Conservation (phyloP, 208 protist species). For the Wallacemonas sp. region DNA sequence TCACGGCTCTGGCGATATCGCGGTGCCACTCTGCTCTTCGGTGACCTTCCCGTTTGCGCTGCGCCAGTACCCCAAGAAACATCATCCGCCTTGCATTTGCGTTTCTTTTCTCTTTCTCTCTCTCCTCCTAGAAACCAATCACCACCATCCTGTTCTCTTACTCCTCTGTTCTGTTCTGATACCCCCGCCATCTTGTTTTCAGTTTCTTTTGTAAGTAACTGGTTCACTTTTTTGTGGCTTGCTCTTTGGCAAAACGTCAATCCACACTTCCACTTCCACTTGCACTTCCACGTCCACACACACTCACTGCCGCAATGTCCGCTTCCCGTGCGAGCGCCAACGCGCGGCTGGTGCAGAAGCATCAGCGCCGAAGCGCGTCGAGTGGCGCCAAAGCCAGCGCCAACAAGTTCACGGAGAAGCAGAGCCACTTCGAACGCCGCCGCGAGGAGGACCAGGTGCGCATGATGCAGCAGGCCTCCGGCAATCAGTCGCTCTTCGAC, state of each 20-base stretch:
- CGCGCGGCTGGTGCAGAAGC: slow-evolving; percentile 47
- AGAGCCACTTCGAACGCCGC: slow-evolving; percentile 76
- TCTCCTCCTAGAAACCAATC: too few relatives aligned
- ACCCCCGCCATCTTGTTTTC: too few relatives aligned
- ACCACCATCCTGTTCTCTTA: too few relatives aligned
- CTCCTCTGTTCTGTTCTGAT: too few relatives aligned
- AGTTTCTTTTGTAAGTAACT: too few relatives aligned
- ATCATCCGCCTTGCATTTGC: too few relatives aligned
- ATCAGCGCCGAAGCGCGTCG: slow-evolving; percentile 42
- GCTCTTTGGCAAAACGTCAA: not conserved
- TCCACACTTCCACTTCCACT: too few relatives aligned
- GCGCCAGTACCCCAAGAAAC: too few relatives aligned
- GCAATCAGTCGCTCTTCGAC: slow-evolving; percentile 9
- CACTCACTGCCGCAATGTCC: slow-evolving; percentile 18
- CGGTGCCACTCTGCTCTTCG: too few relatives aligned
- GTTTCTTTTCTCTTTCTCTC: too few relatives aligned
- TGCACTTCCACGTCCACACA: not conserved
- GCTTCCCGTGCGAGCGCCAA: slow-evolving; percentile 48
- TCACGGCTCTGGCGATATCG: too few relatives aligned
- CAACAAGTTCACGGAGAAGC: slow-evolving; percentile 69
- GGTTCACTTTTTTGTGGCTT: not conserved
- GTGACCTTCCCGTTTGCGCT: too few relatives aligned
- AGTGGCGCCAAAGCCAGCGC: slow-evolving; percentile 40
- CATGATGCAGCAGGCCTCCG: slow-evolving; percentile 22
- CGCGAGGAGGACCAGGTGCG: slow-evolving; percentile 68